Evolutionary conservation across 306 rosid genomes (phyloP).

Genomic region (Corylus americana): DNA sequence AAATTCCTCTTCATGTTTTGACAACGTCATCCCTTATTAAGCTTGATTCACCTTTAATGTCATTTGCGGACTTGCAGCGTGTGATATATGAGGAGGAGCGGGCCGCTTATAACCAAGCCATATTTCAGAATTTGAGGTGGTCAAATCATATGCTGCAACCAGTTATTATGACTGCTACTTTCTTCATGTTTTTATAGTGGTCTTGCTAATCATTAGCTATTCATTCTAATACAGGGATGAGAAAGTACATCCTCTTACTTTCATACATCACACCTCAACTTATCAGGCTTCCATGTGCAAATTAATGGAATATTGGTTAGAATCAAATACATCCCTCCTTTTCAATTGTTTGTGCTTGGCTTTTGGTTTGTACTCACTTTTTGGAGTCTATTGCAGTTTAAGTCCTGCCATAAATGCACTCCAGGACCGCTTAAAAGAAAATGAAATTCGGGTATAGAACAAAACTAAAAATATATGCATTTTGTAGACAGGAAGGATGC

Average conservation of each 20-base stretch:
- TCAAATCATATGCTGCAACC: constrained; percentile 24
- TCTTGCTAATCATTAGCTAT: not conserved
- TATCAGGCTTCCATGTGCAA: constrained; percentile 99
- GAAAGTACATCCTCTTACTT: constrained; percentile 88
- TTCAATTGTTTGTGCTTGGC: constrained; percentile 13
- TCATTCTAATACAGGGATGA: constrained; percentile 62
- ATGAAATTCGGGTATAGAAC: constrained; percentile 78
- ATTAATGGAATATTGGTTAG: constrained; percentile 94
- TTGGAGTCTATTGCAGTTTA: constrained; percentile 60
- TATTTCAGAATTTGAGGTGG: constrained; percentile 79
- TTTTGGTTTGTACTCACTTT: constrained; percentile 14
- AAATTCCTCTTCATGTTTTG: constrained; percentile 84
- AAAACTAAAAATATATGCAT: constrained; percentile 23
- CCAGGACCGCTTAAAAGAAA: constrained; percentile 86
- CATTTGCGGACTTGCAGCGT: constrained; percentile 82
- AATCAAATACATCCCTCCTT: constrained; percentile 22
- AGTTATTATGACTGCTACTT: constrained; percentile 10
- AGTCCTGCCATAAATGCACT: constrained; percentile 91
- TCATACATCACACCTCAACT: constrained; percentile 90
- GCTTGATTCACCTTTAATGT: constrained; percentile 69
- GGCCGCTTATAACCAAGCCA: constrained; percentile 86
- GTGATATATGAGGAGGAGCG: constrained; percentile 91
- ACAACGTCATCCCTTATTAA: constrained; percentile 65
- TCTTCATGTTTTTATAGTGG: not conserved
- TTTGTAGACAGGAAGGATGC: constrained; percentile 18